Base-by-base conservation (phyloP, 495 filamentous ascomycete species). In the Cladorrhinum samala region DNA sequence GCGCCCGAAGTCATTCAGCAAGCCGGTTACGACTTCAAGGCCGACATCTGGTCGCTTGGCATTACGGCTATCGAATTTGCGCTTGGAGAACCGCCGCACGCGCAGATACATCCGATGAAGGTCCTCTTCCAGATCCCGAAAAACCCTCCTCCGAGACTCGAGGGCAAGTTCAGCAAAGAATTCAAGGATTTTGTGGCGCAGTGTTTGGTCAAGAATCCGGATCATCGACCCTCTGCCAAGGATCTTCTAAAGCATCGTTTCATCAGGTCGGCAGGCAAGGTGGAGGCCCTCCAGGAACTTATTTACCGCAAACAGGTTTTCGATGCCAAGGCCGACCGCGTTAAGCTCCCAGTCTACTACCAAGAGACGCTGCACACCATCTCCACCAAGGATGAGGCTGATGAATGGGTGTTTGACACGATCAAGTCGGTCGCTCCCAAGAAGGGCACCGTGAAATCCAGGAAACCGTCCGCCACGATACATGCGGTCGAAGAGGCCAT, bases 361-460 rank as follows among this genome's bases (percentile, higher is more conserved):
- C 89, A 94, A 56, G 91, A 95, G 74, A 94, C 89, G 20, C 73
- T 94, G 72, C 83, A 86, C 58, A 85, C 83, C n/a, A 75, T 88
- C 63, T 83, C 77, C 47, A 77, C 74, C 50, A 83, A 76, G 63
- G 75, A 80, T 17, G 85, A 91, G 17, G 76, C 85, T 16, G 91
- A 95, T 59, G 88, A 88, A 48, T 99, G 93, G 93, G 85, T 96
- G n/a, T 99, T 99, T 63, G 93, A 96, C 61, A 99, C 93, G 0
- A 82, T 99, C 59, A 92, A 87, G 65, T 85, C 77, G 2, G 69
- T 76, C 6, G 60, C 55, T 41, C 68, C 63, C 41, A 77, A 66
- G 54, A 56, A 63, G 41, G 67, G 71, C 6, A 70, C 73, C 3
- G 62, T 71, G 44, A 78, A 75, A 54, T 74, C 80, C 4, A 71